These are phyloP conservation scores for Prinsepia uniflora DNA, from an alignment of 306 rosid species.

Conservation along the genomic window DNA sequence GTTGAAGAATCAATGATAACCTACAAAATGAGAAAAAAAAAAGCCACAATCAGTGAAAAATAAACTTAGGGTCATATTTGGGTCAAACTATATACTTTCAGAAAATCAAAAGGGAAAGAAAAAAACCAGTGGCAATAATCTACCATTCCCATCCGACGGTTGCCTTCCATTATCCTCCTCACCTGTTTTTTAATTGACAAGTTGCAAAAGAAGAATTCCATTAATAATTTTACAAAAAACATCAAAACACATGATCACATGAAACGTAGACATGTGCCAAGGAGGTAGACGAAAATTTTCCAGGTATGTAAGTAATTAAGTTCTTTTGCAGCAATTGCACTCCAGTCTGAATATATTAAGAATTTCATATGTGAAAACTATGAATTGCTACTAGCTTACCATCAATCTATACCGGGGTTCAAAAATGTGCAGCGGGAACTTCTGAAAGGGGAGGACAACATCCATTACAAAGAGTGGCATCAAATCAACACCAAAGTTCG, in stretches of 20 bases:
- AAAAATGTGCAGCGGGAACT: constrained; percentile 85
- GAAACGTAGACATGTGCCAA: background rate
- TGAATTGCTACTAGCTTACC: constrained; percentile 52
- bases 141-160: constrained; percentile 99
- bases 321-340: background rate
- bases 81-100: constrained; percentile 24
- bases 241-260: background rate
- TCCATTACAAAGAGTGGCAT: constrained; percentile 99
- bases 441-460: constrained; percentile 90
- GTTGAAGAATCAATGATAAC: constrained; percentile 67
- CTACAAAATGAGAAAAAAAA: constrained; percentile 47
- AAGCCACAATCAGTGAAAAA: constrained; percentile 30
- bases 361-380: constrained; percentile 1
- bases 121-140: constrained; percentile 33
- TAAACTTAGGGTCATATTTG: constrained; percentile 23
- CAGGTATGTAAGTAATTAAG: background rate
- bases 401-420: constrained; percentile 98
- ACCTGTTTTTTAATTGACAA: constrained; percentile 43
- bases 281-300: background rate
- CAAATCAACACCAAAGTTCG: constrained; percentile 64
- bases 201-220: background rate
- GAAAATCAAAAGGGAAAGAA: constrained; percentile 21
- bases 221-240: background rate
- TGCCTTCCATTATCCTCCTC: constrained; percentile 99
- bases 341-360: background rate